These are phyloP conservation scores for Boehmeria nivea DNA, from an alignment of 306 rosid genomes.

Conservation along the genomic window DNA sequence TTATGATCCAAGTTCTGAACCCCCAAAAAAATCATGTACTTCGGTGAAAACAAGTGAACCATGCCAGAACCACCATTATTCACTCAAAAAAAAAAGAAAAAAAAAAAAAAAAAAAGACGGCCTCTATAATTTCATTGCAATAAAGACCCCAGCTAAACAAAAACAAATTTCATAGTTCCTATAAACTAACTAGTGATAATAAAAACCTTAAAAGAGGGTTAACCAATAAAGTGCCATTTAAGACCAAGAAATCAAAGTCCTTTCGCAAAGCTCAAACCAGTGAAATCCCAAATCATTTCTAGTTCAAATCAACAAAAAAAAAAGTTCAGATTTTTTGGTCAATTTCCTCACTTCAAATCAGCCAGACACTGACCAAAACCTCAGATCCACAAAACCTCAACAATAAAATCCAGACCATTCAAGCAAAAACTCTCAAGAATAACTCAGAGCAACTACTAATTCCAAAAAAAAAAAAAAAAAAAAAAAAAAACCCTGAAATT, in stretches of 20 bases:
- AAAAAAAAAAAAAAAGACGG: too few species aligned
- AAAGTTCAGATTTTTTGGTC: not conserved
- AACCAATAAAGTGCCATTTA: too few species aligned
- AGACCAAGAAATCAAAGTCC: not conserved
- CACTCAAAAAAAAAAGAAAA: too few species aligned
- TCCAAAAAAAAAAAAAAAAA: constrained; percentile 13
- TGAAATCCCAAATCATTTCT: constrained; percentile 1
- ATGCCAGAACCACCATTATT: too few species aligned
- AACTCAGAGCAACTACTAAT: too few species aligned
- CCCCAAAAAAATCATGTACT: too few species aligned
- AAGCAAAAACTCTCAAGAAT: constrained; percentile 2
- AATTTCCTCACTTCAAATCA: not conserved
- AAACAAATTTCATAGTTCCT: not conserved
- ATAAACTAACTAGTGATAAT: too few species aligned
- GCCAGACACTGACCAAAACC: not conserved
- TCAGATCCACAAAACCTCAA: constrained; percentile 29
- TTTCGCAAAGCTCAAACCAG: not conserved
- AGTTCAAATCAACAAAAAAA: too few species aligned
- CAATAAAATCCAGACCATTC: constrained; percentile 8
- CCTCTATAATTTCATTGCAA: too few species aligned
- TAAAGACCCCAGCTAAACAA: not conserved
- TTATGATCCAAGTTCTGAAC: too few species aligned
- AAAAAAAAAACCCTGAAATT: constrained; percentile 17
- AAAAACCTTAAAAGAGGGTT: too few species aligned
- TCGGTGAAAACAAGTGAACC: too few species aligned